Conservation (phyloP, 495 filamentous ascomycete genomes). For the Trichoderma parareesei region DNA sequence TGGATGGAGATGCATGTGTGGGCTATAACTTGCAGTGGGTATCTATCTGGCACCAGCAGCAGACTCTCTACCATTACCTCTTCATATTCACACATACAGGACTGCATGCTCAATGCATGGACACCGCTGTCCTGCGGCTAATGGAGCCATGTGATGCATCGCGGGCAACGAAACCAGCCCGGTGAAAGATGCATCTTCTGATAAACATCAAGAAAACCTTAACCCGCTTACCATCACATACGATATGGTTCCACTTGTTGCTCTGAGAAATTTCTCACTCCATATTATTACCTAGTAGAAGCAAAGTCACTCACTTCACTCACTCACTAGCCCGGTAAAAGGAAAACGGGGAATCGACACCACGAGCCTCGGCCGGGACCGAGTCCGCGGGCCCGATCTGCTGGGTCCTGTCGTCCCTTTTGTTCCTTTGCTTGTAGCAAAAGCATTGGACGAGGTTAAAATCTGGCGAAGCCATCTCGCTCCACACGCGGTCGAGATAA, state of each 20-base stretch:
- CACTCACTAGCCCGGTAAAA: too few species aligned
- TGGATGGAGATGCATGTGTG: not conserved
- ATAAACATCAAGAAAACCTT: not conserved
- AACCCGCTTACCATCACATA: not conserved
- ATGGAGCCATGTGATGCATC: not conserved
- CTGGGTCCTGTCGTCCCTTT: not conserved
- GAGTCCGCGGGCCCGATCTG: slow-evolving; percentile 5
- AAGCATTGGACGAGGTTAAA: too few species aligned
- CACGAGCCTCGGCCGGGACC: not conserved
- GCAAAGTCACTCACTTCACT: too few species aligned
- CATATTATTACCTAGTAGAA: too few species aligned
- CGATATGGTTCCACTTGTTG: not conserved
- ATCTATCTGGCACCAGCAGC: not conserved
- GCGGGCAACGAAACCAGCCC: not conserved
- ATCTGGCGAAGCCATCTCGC: not conserved
- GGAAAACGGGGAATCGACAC: not conserved
- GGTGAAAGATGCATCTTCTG: not conserved
- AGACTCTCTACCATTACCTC: too few species aligned
- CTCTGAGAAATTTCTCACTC: not conserved
- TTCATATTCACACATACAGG: not conserved
- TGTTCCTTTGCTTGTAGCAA: not conserved
- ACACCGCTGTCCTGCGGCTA: not conserved
- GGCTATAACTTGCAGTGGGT: too few species aligned
- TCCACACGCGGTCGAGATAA: not conserved
- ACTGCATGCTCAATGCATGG: not conserved